Base-by-base conservation (phyloP, 805 yeast species). In the Lipomyces orientalis region DNA sequence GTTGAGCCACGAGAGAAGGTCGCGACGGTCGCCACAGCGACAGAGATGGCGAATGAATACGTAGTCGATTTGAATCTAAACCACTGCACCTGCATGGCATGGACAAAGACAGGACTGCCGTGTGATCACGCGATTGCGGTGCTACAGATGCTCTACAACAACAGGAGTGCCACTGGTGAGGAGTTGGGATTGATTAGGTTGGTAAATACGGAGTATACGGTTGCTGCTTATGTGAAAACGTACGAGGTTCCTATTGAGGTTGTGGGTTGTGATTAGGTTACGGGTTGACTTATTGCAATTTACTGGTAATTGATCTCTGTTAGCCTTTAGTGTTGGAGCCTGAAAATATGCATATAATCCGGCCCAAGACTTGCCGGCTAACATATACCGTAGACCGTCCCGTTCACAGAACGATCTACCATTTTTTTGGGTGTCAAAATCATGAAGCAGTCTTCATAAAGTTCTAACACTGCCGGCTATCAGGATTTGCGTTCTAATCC, bases 71-170 rank as follows among this genome's bases (percentile, higher is more conserved):
- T 67, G 29, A 55, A 29, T 5, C 49, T 49, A 2, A 34, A 35
- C 49, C 64, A 64, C 39, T 67, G 70, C 54, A 31, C 63, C 16
- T 67, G 70, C 58, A 51, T 64, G 70, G 58, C 52, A 7, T 67
- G 67, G 67, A 33, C 60, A 7, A 58, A 43, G 33, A 55, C 60
- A 9, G 67, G 70, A 12, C 31, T 67, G 3, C 70, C 67, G 14
- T 67, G 70, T 43, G 62, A 60, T 22, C 70, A 67, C 39, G 64
- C 58, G n/a, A 19, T 61, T n/a, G 64, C 67, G 9, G 67, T 64
- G 29, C 12, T 64, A n/a, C 52, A 51, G 4, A 62, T 39, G 14
- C n/a, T 56, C 33, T 43, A 58, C 19, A 25, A 58, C 19, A 25
- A 57, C 1, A 10, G 34, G 14, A 35, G 39, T 35, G 14, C 39